A percentile compares a stretch with the other conserved stretches of the same genome.
Conservation (phyloP, 306 rosid species). For the Casuarina equisetifolia region DNA sequence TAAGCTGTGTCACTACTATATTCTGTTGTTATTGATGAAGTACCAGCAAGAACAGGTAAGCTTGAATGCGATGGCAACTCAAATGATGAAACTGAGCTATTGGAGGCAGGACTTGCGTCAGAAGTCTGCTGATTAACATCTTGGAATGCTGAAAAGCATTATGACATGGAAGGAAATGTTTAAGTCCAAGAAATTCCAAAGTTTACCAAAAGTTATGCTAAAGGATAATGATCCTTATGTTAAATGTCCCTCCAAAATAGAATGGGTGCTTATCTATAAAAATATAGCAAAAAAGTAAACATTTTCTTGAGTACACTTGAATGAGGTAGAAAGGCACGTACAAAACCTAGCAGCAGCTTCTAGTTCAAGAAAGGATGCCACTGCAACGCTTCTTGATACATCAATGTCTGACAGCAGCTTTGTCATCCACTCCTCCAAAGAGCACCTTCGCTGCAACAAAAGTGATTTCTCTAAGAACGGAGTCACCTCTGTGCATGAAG, state of each 20-base stretch:
- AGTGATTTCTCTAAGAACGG: slow-evolving; percentile 34
- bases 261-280: neutral
- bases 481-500: slow-evolving; percentile 18
- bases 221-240: neutral
- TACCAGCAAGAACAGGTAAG: slow-evolving; percentile 70
- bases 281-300: slow-evolving; percentile 22
- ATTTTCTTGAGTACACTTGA: slow-evolving; percentile 21
- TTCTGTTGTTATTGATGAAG: slow-evolving; percentile 82
- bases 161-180: slow-evolving; percentile 30
- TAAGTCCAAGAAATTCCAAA: slow-evolving; percentile 28
- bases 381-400: slow-evolving; percentile 85
- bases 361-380: slow-evolving; percentile 94
- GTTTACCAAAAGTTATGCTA: neutral
- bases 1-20: slow-evolving; percentile 95
- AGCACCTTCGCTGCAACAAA: slow-evolving; percentile 90
- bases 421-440: slow-evolving; percentile 95
- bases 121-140: slow-evolving; percentile 63
- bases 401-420: slow-evolving; percentile 86
- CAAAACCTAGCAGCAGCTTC: slow-evolving; percentile 98
- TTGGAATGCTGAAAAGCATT: slow-evolving; percentile 75
- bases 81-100: slow-evolving; percentile 46
- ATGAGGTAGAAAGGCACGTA: slow-evolving; percentile 54
- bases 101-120: slow-evolving; percentile 52
- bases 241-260: neutral
- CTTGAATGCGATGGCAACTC: slow-evolving; percentile 56